These are phyloP conservation scores for Meyerozyma sp. DNA, from an alignment of 1,139 yeast genomes.

Conservation along the genomic window DNA sequence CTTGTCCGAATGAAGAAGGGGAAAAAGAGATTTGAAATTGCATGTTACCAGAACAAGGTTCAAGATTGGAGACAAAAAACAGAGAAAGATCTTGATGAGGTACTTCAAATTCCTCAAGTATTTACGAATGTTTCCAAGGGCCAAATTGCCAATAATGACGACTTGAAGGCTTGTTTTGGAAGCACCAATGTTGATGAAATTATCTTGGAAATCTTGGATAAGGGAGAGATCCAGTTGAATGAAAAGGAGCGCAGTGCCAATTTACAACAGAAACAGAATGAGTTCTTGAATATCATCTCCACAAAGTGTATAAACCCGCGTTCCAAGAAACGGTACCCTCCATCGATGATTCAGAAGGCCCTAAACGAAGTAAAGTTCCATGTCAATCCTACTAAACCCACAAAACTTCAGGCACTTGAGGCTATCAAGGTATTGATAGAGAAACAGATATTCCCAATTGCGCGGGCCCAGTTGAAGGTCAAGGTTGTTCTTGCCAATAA, in stretches of 20 bases:
- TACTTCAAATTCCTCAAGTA: constrained; percentile 91
- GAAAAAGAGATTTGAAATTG: constrained; percentile 86
- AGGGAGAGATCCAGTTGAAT: constrained; percentile 91
- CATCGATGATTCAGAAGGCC: constrained; percentile 88
- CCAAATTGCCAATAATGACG: constrained; percentile 86
- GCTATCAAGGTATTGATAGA: constrained; percentile 77
- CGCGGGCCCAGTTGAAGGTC: constrained; percentile 90
- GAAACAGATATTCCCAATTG: constrained; percentile 84
- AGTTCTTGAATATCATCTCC: constrained; percentile 76
- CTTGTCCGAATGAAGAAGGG: constrained; percentile 87
- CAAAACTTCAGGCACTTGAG: constrained; percentile 87
- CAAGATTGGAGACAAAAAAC: constrained; percentile 89
- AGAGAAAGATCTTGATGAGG: constrained; percentile 94
- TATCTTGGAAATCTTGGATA: constrained; percentile 71
- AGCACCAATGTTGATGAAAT: constrained; percentile 70
- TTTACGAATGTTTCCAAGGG: constrained; percentile 93
- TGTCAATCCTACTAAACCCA: constrained; percentile 69
- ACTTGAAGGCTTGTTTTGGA: constrained; percentile 67
- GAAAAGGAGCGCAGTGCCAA: constrained; percentile 87
- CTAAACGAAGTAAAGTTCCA: constrained; percentile 77
- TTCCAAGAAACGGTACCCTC: constrained; percentile 87
- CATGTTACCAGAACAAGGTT: constrained; percentile 94
- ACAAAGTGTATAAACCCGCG: constrained; percentile 90
- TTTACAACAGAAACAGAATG: constrained; percentile 71
- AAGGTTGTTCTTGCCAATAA: constrained; percentile 50